Evolutionary conservation across 1,284 basidiomycete species (phyloP).

Genomic region (Sanghuangporus baumii): DNA sequence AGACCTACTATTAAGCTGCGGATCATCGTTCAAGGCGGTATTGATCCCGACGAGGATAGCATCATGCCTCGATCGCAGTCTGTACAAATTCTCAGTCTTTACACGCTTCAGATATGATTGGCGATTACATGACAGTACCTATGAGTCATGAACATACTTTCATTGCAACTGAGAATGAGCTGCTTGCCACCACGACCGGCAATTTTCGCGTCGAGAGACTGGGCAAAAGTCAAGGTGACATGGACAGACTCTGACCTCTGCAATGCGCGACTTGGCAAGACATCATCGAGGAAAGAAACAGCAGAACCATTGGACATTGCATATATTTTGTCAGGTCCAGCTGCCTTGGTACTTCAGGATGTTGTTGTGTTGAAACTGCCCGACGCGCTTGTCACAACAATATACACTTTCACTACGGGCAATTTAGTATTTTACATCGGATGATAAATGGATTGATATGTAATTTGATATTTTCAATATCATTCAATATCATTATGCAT

Average conservation of each 20-base stretch:
- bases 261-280: neutral
- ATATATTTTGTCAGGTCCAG: too few relatives aligned
- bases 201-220: slow-evolving; percentile 92
- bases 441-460: too few relatives aligned
- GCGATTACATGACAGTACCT: slow-evolving; percentile 44
- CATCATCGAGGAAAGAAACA: neutral
- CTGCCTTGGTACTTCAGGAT: too few relatives aligned
- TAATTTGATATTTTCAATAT: too few relatives aligned
- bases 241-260: neutral
- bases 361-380: too few relatives aligned
- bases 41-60: slow-evolving; percentile 90
- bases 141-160: slow-evolving; percentile 95
- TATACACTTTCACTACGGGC: too few relatives aligned
- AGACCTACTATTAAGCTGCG: slow-evolving; percentile 81
- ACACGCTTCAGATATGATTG: neutral
- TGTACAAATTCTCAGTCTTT: slow-evolving; percentile 25
- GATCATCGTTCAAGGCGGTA: slow-evolving; percentile 88
- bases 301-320: neutral
- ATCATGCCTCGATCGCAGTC: slow-evolving; percentile 87
- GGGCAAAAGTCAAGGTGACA: slow-evolving; percentile 91
- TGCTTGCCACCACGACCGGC: slow-evolving; percentile 72
- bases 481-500: too few relatives aligned
- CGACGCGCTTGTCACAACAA: neutral
- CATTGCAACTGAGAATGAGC: slow-evolving; percentile 77
- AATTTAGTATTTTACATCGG: too few relatives aligned